phyloP scores from a whole-genome alignment of 495 filamentous ascomycete species.

The Lophiostoma macrostomum region DNA sequence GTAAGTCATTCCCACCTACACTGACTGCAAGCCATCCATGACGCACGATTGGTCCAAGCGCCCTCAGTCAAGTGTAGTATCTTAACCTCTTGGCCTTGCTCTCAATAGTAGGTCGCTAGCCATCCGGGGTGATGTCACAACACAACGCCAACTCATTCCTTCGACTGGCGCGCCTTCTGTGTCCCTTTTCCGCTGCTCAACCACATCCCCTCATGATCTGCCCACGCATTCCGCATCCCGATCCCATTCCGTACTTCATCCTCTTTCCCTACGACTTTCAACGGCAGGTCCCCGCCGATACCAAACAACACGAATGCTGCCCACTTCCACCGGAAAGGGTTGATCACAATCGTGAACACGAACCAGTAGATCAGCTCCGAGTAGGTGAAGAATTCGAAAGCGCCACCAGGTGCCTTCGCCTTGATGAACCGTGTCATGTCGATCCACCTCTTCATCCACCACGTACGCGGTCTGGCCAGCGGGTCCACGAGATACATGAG shows the following conservation, averaged over 20 bases:
- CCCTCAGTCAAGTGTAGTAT: no score
- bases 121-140: no score
- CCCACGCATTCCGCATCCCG: neutral
- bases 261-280: constrained; percentile 63
- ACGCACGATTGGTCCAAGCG: no score
- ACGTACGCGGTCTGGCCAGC: constrained; percentile 63
- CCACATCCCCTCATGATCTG: constrained; percentile 4
- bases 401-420: constrained; percentile 55
- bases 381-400: constrained; percentile 88
- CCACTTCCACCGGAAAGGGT: constrained; percentile 85
- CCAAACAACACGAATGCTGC: constrained; percentile 76
- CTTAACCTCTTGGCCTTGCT: no score
- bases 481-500: constrained; percentile 84
- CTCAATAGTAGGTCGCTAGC: no score
- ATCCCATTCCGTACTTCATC: constrained; percentile 50
- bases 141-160: neutral
- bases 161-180: constrained; percentile 1
- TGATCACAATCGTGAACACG: constrained; percentile 69
- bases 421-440: constrained; percentile 79
- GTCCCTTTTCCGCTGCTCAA: neutral
- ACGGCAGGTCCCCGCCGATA: constrained; percentile 62
- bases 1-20: no score
- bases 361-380: constrained; percentile 84
- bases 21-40: no score
- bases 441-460: constrained; percentile 82